These are phyloP conservation scores for Aspergillus funiculosus DNA, from an alignment of 495 filamentous ascomycete species.

Conservation along the genomic window DNA sequence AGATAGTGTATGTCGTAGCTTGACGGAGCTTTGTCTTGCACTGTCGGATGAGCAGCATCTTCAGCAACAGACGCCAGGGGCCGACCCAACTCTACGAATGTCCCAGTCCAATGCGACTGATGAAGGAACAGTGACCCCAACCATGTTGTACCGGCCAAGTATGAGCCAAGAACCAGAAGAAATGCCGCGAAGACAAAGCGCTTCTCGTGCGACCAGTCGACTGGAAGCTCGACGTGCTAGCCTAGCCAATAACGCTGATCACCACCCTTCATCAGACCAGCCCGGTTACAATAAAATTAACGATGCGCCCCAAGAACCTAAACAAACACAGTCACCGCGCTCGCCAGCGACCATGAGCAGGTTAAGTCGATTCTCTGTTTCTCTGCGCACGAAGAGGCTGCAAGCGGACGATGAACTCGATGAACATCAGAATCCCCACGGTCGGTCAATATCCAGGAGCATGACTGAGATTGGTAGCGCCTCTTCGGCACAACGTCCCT, in stretches of 20 bases:
- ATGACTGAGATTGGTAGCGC: conserved; percentile 36
- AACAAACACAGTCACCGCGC: conserved; percentile 26
- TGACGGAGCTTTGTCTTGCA: conserved; percentile 89
- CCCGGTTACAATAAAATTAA: conserved; percentile 3
- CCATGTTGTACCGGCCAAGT: conserved; percentile 32
- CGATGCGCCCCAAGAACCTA: conserved; percentile 19
- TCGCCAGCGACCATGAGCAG: conserved; percentile 29
- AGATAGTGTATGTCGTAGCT: conserved; percentile 83
- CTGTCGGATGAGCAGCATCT: conserved; percentile 52
- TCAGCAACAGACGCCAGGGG: conserved; percentile 26
- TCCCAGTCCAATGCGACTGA: conserved; percentile 28
- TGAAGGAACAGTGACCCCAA: conserved; percentile 28
- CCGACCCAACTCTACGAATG: conserved; percentile 21
- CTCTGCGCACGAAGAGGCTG: conserved; percentile 32
- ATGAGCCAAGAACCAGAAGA: conserved; percentile 41
- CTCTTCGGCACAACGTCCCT: conserved; percentile 23
- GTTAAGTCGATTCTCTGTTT: conserved; percentile 36
- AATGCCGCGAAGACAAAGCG: conserved; percentile 39
- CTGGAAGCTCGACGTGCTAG: conserved; percentile 68
- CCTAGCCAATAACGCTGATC: conserved; percentile 42
- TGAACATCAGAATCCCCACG: conserved; percentile 21
- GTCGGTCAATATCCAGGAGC: conserved; percentile 36
- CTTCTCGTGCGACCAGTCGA: conserved; percentile 60
- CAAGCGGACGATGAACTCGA: conserved; percentile 31
- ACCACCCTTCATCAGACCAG: conserved; percentile 14